Evolutionary conservation across 2,329 filamentous ascomycete genomes (phyloP), one percentile per base, ranked within the genome.

Genomic region (Albifimbria verrucaria): DNA sequence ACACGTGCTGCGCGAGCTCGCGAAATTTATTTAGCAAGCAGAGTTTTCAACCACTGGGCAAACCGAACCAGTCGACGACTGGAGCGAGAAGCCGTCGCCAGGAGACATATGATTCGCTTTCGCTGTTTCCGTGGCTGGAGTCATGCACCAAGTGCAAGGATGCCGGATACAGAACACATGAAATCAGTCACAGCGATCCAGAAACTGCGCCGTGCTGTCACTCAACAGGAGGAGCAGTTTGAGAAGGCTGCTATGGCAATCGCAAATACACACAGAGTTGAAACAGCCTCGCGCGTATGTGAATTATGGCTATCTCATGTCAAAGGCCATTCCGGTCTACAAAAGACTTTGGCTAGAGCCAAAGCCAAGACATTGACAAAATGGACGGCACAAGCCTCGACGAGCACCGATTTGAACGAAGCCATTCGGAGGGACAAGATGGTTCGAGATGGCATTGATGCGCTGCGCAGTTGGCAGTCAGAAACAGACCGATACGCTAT

Each of bases 61-160:
- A 79, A 81, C 51, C 76, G 80, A 49, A 80, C 88, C 11, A 79
- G 77, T 6, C 83, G 89, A 15, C 83, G 90, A 62, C 75, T 85
- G 17, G 79, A 84, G 56, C 80, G 83, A 41, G 90, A 88, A 4
- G 82, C 81, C 4, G 77, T 84, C 42, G 90, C 89, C 20, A 80
- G 88, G 56, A 77, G 83, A 56, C 88, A 90, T 65, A 83, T 92
- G 55, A 72, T 94, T 51, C 78, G 86, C 52, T 83, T 74, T 53
- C 72, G 74, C 11, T 73, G 67, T 51, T 73, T 73, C 51, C 62
- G 62, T 41, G 64, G 64, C 36, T 73, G 71, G 71, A 67, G 62
- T 26, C 65, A 69, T 49, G 61, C 62, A 7, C 70, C 71, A 15
- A 62, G 55, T 25, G 61, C 65, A 11, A 65, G 59, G 18, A 56